Evolutionary conservation across 2,329 filamentous ascomycete genomes (phyloP), one percentile per base, ranked within the genome.

Genomic region (Fusarium duplospermum): DNA sequence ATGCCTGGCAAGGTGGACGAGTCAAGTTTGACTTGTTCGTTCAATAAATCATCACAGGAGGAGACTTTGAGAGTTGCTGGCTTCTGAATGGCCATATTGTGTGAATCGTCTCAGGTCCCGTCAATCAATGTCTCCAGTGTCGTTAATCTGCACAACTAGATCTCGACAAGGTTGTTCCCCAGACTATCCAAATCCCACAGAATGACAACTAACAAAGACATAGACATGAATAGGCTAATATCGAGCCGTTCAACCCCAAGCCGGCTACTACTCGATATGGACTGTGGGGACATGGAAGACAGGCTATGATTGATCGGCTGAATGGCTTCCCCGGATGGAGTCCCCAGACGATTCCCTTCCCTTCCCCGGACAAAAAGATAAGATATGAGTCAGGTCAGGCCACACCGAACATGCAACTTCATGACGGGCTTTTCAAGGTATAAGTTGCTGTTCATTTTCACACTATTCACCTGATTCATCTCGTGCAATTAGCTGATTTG

Each of bases 191-290:
- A n/a, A 24, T n/a, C 18, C 13, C 40, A 33, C 29, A 22, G 18
- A 22, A n/a, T 6, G 29, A 5, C 60, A 35, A 29, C 42, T 42
- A 27, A 57, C 27, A 57, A 63, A 42, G 35, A 33, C 6, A 42
- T 40, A 56, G 33, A 6, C 10, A 38, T 22, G 7, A 27, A 45
- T n/a, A 20, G 42, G 35, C 24, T 14, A 29, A n/a, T 54, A 63
- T 54, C 22, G 31, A 29, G 22, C n/a, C 45, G 33, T 38, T 29
- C 22, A 35, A 40, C 45, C 45, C 29, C 47, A 42, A 33, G 24
- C 29, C 47, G 22, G 35, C 71, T 61, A 70, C 69, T 67, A 71
- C 69, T 71, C 42, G 10, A 69, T 73, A 50, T 42, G 64, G 72
- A 64, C 64, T 50, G 71, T 74, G 72, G 71, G 50, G 56, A 69